These are phyloP conservation scores for Lupinus albus DNA, from an alignment of 306 rosid genomes.

Conservation along the genomic window DNA sequence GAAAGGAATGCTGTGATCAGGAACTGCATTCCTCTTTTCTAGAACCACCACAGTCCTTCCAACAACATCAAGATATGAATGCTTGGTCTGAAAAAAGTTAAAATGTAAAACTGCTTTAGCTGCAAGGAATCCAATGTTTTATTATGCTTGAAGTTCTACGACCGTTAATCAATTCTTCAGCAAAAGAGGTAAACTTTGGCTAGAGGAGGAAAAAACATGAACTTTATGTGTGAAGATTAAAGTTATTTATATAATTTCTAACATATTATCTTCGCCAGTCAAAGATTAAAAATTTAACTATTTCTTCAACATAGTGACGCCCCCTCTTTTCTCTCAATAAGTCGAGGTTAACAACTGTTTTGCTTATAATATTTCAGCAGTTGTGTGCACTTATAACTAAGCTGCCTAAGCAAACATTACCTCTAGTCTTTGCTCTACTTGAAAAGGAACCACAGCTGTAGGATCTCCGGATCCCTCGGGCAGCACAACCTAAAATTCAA, in stretches of 20 bases:
- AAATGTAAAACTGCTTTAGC: constrained; percentile 38
- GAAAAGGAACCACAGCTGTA: constrained; percentile 68
- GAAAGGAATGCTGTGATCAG: constrained; percentile 83
- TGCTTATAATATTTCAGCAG: neutral
- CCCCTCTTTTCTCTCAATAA: neutral
- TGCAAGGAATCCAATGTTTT: constrained; percentile 16
- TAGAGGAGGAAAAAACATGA: constrained; percentile 10
- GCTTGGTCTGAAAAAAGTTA: constrained; percentile 66
- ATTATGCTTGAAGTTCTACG: constrained; percentile 5
- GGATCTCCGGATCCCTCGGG: constrained; percentile 95
- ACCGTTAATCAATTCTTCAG: constrained; percentile 24
- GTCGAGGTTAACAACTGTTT: too few relatives aligned
- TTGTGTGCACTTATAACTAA: constrained; percentile 26
- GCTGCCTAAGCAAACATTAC: constrained; percentile 48
- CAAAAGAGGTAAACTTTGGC: neutral
- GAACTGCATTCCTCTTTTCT: constrained; percentile 84
- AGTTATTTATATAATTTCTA: constrained; percentile 6
- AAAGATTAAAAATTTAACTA: neutral
- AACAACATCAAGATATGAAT: constrained; percentile 87
- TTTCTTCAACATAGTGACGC: neutral
- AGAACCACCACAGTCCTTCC: constrained; percentile 94
- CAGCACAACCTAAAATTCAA: constrained; percentile 71
- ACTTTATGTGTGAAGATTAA: neutral
- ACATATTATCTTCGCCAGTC: constrained; percentile 1
- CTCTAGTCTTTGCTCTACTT: constrained; percentile 63